A percentile compares a stretch with the other conserved stretches of the same genome.
Conservation (phyloP, 2,329 filamentous ascomycete genomes). For the Sclerotinia nivalis region DNA sequence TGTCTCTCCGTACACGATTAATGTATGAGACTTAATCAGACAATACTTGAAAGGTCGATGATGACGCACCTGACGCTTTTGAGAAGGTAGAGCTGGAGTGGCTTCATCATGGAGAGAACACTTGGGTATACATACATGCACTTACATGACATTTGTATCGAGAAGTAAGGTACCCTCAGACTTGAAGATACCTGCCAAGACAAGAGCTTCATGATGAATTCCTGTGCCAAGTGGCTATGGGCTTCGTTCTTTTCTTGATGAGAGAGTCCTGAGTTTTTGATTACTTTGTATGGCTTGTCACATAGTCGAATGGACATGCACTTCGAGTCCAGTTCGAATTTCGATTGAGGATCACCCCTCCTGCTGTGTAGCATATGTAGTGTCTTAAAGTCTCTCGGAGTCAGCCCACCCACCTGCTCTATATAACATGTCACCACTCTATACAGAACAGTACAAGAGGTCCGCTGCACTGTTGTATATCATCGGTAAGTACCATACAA, state of each 20-base stretch:
- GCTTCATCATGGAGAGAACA: conserved; percentile 16
- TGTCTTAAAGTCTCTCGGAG: conserved; percentile 18
- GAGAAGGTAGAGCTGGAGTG: background rate
- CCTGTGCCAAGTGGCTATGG: conserved; percentile 17
- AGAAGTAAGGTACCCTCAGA: conserved; percentile 4
- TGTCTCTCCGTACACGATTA: background rate
- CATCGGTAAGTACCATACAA: conserved; percentile 11
- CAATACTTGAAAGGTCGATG: background rate
- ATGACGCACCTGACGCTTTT: conserved; percentile 20
- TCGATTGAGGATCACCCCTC: conserved; percentile 19
- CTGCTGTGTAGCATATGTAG: conserved; percentile 20
- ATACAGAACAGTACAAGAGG: conserved; percentile 15
- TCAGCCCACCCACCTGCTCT: conserved; percentile 15
- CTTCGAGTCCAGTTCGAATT: conserved; percentile 4
- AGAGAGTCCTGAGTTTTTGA: background rate
- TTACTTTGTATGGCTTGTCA: background rate
- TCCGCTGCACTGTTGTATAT: conserved; percentile 18
- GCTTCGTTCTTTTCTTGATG: background rate
- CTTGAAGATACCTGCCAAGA: conserved; percentile 2
- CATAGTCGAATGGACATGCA: background rate
- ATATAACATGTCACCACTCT: conserved; percentile 15
- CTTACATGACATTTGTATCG: background rate
- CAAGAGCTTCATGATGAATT: conserved; percentile 6
- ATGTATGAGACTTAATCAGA: conserved; percentile 10
- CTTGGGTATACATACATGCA: conserved; percentile 24